phyloP scores from a whole-genome alignment of 23 red algal genomes.

The Gracilaria gracilis region DNA sequence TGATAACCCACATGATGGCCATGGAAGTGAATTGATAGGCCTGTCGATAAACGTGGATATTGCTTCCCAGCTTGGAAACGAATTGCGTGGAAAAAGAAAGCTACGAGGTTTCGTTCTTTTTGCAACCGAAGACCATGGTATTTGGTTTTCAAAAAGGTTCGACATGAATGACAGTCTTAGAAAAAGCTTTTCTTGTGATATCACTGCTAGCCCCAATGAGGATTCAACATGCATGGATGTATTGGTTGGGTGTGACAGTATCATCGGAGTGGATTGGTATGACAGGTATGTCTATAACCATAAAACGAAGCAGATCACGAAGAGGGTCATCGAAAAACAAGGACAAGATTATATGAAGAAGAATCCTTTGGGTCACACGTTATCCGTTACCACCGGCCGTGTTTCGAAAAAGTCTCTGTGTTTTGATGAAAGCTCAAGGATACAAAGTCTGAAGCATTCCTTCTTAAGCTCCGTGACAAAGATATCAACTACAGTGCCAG shows the following conservation, averaged over 20 bases:
- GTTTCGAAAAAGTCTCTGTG: slow-evolving; percentile 35
- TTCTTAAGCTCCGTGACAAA: not conserved
- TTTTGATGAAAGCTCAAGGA: not conserved
- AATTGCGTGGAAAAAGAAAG: not conserved
- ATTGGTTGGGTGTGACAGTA: slow-evolving; percentile 33
- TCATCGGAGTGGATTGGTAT: slow-evolving; percentile 45
- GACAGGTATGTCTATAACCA: not conserved
- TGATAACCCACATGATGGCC: not conserved
- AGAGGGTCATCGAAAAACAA: not conserved
- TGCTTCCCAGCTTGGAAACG: slow-evolving; percentile 25
- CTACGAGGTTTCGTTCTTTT: slow-evolving; percentile 39
- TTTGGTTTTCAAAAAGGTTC: not conserved
- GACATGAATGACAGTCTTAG: slow-evolving; percentile 11
- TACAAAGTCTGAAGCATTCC: not conserved
- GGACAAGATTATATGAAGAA: not conserved
- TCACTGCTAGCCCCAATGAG: not conserved
- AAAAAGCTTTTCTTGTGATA: not conserved
- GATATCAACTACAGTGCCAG: not conserved
- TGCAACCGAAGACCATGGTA: not conserved
- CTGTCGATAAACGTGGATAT: slow-evolving; percentile 17
- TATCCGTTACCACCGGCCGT: slow-evolving; percentile 47
- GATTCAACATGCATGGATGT: slow-evolving; percentile 27
- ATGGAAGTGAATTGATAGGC: not conserved
- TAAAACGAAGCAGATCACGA: slow-evolving; percentile 5
- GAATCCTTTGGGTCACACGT: not conserved